Evolutionary conservation across 1,284 basidiomycete genomes (phyloP), one percentile per base, ranked within the genome.

Genomic region (Lentinus polychrous): DNA sequence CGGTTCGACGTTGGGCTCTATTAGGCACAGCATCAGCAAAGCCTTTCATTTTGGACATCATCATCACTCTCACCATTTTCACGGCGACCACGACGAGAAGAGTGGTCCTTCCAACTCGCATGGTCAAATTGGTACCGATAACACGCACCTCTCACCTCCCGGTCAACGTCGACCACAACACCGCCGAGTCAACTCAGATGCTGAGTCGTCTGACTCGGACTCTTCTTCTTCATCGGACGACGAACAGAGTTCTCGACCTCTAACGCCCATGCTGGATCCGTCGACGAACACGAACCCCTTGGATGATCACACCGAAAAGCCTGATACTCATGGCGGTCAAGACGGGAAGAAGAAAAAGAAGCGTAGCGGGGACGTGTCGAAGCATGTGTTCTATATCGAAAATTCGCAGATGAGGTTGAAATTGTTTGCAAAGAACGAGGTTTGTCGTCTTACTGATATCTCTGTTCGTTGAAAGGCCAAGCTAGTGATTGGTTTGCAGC

Each of bases 321-420:
- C 55, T 11, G 63, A 64, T 33, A 60, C 63, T 11, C 49, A 56
- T 17, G 52, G 49, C 17, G 45, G 53, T 4, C 54, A 55, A n/a
- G 53, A 69, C 32, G 62, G 66, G 54, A 68, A 70, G 54, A 70
- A 69, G 58, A 72, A 70, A 60, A 73, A 72, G 54, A 67, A 64
- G 41, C 63, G 67, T 27, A 55, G 60, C 2, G 72, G 72, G 31
- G 82, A 86, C 46, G 82, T 88, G 12, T 89, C 85, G 27, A 86
- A 90, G 58, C 96, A 99, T 67, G 95, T 91, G 0, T 99, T 99
- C 67, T 97, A 91, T 62, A 80, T 99, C 49, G 76, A 84, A 55
- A 98, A 97, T 63, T 84, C 91, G 3, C 95, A 99, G 68, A 83
- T 88, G 71, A 80, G 83, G 48, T 68, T 99, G 53, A 94, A 95